Conservation (phyloP, 306 rosid genomes). For the Vigna mungo region DNA sequence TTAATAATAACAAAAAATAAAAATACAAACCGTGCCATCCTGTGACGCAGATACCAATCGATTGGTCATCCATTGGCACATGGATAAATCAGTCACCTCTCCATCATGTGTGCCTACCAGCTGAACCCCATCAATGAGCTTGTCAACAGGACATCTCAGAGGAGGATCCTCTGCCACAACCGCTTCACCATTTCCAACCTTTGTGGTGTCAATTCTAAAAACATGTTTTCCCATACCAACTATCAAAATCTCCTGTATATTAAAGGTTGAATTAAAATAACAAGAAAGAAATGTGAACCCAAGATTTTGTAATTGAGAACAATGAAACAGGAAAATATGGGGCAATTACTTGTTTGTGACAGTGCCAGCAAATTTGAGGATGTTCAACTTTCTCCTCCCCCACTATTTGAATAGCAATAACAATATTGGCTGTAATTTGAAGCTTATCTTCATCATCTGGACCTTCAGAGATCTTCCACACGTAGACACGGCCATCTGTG, state of each 20-base stretch:
- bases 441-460: constrained; percentile 93
- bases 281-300: constrained; percentile 14
- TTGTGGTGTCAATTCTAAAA: constrained; percentile 89
- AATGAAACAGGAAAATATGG: constrained; percentile 19
- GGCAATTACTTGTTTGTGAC: constrained; percentile 88
- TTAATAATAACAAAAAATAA: constrained; percentile 25
- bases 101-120: constrained; percentile 92
- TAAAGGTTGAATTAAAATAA: constrained; percentile 42
- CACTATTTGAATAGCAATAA: constrained; percentile 76
- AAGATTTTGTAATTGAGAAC: constrained; percentile 31
- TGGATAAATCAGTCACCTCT: constrained; percentile 95
- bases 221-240: constrained; percentile 89
- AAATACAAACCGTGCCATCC: constrained; percentile 89
- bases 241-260: constrained; percentile 89
- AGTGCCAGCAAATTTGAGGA: constrained; percentile 98
- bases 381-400: constrained; percentile 82
- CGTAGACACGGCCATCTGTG: constrained; percentile 85
- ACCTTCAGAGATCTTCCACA: constrained; percentile 96
- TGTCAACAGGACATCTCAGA: constrained; percentile 77
- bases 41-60: constrained; percentile 94
- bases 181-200: constrained; percentile 78
- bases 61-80: constrained; percentile 99
- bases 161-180: constrained; percentile 85
- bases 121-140: constrained; percentile 93
- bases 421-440: constrained; percentile 82